These are phyloP conservation scores for Thymus quinquecostatus DNA, from an alignment of 257 asterid species.

Conservation along the genomic window DNA sequence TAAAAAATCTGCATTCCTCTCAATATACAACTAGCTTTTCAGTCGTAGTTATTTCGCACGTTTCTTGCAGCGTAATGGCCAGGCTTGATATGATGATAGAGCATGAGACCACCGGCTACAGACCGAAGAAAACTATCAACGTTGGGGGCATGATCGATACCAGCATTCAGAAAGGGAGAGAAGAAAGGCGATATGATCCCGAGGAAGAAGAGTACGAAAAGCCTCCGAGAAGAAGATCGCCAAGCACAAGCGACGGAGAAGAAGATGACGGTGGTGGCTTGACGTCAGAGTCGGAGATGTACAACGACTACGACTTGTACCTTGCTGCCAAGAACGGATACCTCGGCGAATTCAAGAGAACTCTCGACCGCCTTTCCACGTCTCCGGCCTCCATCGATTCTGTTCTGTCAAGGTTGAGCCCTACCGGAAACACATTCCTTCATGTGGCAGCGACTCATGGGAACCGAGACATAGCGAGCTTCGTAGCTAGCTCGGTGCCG, in stretches of 20 bases:
- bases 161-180: background rate
- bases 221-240: background rate
- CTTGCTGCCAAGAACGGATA: background rate
- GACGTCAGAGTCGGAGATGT: background rate
- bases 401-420: slow-evolving; percentile 25
- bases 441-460: slow-evolving; percentile 38
- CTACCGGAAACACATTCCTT: slow-evolving; percentile 28
- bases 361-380: slow-evolving; percentile 2
- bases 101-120: background rate
- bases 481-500: slow-evolving; percentile 16
- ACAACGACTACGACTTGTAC: background rate
- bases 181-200: background rate
- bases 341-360: background rate
- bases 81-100: background rate
- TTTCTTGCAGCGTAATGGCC: too few relatives aligned
- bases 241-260: background rate
- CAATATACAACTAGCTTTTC: too few relatives aligned
- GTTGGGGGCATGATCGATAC: background rate
- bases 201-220: too few relatives aligned
- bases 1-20: too few relatives aligned
- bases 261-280: background rate
- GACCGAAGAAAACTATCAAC: background rate
- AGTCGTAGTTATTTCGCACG: too few relatives aligned
- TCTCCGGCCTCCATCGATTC: background rate
- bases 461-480: background rate